A percentile compares a stretch with the other conserved stretches of the same genome.
phyloP scores from a whole-genome alignment of 371 early-diverging fungal species.

The Mortierella sp. region DNA sequence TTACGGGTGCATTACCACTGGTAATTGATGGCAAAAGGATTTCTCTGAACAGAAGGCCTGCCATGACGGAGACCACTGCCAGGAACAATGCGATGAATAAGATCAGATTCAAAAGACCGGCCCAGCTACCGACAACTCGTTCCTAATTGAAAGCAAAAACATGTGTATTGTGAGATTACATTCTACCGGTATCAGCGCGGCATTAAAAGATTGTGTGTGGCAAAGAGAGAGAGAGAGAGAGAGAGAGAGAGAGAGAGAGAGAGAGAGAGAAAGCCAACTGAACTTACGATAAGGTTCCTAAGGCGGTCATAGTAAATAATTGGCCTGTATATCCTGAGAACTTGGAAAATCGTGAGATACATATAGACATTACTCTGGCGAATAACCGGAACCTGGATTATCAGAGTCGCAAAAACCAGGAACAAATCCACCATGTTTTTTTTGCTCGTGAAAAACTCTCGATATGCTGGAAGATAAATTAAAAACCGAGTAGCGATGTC shows the following conservation, averaged over 20 bases:
- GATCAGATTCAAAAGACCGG: slow-evolving; percentile 71
- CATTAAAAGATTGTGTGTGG: no score
- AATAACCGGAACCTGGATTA: slow-evolving; percentile 68
- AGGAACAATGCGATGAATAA: slow-evolving; percentile 73
- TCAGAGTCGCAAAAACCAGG: slow-evolving; percentile 64
- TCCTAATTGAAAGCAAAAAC: slow-evolving; percentile 45
- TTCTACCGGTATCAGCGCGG: neutral
- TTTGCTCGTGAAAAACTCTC: slow-evolving; percentile 61
- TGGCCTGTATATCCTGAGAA: slow-evolving; percentile 69
- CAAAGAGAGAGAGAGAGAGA: no score
- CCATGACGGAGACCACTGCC: slow-evolving; percentile 68
- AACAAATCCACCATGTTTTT: slow-evolving; percentile 66
- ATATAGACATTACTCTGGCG: slow-evolving; percentile 60
- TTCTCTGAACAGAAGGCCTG: slow-evolving; percentile 61
- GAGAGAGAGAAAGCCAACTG: no score
- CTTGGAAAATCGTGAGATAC: slow-evolving; percentile 74
- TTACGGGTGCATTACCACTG: slow-evolving; percentile 30
- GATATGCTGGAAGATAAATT: slow-evolving; percentile 53
- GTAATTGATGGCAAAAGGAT: slow-evolving; percentile 22
- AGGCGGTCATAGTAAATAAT: slow-evolving; percentile 70
- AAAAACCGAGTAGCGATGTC: slow-evolving; percentile 66
- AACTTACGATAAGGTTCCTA: slow-evolving; percentile 64
- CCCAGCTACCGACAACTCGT: slow-evolving; percentile 69
- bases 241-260: no score
- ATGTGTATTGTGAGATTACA: neutral